Percentiles rank a stretch among this genome's conserved stretches.
These are phyloP conservation scores for Xerocomus minutiporus DNA, from an alignment of 1,284 basidiomycete genomes.

Conservation along the genomic window DNA sequence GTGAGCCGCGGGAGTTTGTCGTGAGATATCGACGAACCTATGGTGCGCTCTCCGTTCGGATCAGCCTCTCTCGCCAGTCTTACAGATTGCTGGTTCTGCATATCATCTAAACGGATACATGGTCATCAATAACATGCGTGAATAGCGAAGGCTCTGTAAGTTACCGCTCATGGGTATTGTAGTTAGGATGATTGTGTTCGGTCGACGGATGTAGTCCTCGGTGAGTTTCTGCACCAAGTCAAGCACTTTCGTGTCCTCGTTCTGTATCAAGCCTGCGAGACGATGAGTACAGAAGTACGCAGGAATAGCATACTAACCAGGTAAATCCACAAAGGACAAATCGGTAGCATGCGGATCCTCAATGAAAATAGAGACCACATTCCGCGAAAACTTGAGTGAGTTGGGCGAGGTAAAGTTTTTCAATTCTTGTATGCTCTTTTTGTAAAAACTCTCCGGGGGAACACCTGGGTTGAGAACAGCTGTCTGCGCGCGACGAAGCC, in stretches of 20 bases:
- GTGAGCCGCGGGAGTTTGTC: neutral
- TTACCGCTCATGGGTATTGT: constrained; percentile 60
- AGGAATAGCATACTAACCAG: constrained; percentile 33
- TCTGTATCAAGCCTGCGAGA: constrained; percentile 50
- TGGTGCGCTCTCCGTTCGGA: constrained; percentile 50
- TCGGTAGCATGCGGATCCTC: constrained; percentile 42
- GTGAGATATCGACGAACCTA: constrained; percentile 38
- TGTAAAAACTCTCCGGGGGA: constrained; percentile 32
- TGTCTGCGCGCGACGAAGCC: constrained; percentile 55
- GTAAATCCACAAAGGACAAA: constrained; percentile 48
- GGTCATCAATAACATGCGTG: neutral
- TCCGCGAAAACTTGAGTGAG: constrained; percentile 48
- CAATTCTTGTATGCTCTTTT: constrained; percentile 33
- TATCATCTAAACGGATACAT: constrained; percentile 45
- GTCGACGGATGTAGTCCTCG: constrained; percentile 39
- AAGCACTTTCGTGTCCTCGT: constrained; percentile 42
- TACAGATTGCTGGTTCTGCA: constrained; percentile 59
- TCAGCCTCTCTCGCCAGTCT: constrained; percentile 51
- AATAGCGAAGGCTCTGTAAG: constrained; percentile 4
- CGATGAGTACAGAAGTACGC: constrained; percentile 1
- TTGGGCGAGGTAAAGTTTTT: constrained; percentile 14
- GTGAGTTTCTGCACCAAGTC: constrained; percentile 46
- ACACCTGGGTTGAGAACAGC: constrained; percentile 49
- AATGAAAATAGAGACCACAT: constrained; percentile 50
- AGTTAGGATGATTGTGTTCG: constrained; percentile 53